phyloP scores from a whole-genome alignment of 2,329 filamentous ascomycete genomes.

The Leptoxyphium fumago region DNA sequence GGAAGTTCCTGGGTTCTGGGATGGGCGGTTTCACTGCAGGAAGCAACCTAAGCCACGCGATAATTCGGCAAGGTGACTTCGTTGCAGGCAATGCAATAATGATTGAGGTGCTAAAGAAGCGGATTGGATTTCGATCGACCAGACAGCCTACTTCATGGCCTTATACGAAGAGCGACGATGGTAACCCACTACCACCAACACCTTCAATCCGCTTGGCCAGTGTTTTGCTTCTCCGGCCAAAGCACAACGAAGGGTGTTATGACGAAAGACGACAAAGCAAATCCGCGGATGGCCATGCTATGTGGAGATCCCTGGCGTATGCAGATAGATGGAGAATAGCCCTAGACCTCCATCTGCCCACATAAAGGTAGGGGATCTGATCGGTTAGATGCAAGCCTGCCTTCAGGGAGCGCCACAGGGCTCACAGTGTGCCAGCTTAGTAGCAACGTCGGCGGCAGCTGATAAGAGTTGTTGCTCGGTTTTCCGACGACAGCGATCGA shows the following conservation, averaged over 20 bases:
- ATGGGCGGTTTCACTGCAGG: too few species aligned
- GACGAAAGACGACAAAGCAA: slow-evolving; percentile 4
- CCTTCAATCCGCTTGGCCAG: neutral
- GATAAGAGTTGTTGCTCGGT: neutral
- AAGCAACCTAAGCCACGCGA: too few species aligned
- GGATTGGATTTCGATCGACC: too few species aligned
- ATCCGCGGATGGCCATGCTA: slow-evolving; percentile 8
- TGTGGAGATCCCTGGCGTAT: neutral
- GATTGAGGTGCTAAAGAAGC: too few species aligned
- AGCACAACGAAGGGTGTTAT: neutral
- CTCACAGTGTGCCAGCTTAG: neutral
- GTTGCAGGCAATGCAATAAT: too few species aligned
- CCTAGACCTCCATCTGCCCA: neutral
- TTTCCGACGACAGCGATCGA: neutral
- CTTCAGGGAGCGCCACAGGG: neutral
- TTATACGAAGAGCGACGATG: slow-evolving; percentile 8
- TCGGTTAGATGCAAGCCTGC: neutral
- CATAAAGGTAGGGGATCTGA: neutral
- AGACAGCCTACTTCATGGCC: slow-evolving; percentile 1
- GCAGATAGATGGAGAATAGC: neutral
- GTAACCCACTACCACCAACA: slow-evolving; percentile 1
- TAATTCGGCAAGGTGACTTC: too few species aligned
- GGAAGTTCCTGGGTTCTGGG: too few species aligned
- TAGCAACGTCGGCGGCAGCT: neutral
- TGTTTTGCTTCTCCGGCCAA: neutral